Percentiles rank a stretch among this genome's conserved stretches.
Conservation (phyloP, 2,329 filamentous ascomycete genomes). For the Elsinoe fawcettii region DNA sequence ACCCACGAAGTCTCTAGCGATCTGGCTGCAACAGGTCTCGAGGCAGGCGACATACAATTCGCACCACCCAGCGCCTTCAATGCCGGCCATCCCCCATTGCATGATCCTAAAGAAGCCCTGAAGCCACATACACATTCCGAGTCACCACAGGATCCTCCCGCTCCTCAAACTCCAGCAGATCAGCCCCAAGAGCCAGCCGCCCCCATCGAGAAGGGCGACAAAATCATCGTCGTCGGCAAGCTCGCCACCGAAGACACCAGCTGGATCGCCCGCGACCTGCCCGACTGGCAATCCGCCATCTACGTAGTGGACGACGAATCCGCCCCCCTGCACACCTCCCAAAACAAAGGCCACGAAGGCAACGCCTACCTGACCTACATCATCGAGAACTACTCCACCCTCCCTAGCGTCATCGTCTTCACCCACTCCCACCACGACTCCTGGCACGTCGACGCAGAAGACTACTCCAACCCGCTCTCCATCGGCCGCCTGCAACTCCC, state of each 20-base stretch:
- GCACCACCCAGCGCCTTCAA: not conserved
- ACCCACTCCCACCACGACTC: conserved; percentile 25
- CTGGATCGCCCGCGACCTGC: conserved; percentile 40
- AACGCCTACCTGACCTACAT: conserved; percentile 43
- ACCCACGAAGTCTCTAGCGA: not conserved
- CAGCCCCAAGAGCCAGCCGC: not conserved
- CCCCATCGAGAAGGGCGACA: not conserved
- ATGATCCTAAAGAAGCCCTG: not conserved
- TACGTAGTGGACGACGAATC: conserved; percentile 34
- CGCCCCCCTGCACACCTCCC: conserved; percentile 19
- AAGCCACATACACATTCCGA: not conserved
- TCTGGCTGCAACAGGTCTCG: not conserved
- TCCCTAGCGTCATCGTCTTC: conserved; percentile 25
- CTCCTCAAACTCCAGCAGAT: not conserved
- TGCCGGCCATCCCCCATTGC: not conserved
- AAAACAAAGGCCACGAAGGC: conserved; percentile 40
- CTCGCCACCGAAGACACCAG: conserved; percentile 36
- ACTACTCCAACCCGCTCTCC: conserved; percentile 22
- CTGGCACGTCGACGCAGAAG: conserved; percentile 25
- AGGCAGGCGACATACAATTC: not conserved
- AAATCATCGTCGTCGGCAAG: conserved; percentile 35
- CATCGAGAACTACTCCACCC: conserved; percentile 38
- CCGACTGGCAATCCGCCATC: conserved; percentile 42
- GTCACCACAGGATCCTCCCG: not conserved
- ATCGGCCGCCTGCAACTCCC: conserved; percentile 36